Evolutionary conservation across 2,329 filamentous ascomycete genomes (phyloP), one percentile per base, ranked within the genome.

Genomic region (Colletotrichum liriopes): DNA sequence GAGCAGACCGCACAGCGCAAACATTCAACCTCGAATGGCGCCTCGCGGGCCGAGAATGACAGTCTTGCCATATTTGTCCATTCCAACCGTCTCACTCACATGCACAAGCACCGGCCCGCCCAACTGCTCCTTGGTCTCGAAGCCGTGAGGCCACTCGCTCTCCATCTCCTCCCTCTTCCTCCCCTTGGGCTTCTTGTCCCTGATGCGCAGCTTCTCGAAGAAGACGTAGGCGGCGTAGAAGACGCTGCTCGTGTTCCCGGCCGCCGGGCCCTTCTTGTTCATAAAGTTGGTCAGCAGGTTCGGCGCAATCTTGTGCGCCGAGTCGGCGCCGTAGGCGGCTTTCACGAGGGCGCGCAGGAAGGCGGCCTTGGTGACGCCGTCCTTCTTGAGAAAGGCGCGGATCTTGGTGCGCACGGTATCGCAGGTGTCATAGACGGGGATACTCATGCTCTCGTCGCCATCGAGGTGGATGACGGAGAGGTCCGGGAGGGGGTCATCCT

Each of bases 351-450:
- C 82, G 45, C 87, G 85, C 35, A 85, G 81, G 76, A 91, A 88
- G 14, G 80, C 81, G 0, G 88, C 86, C 76, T 89, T 85, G 0
- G 86, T 89, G 62, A 89, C 80, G 54, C 81, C 81, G 0, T 84
- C 81, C 49, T 84, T 80, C n/a, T 79, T 77, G 12, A 91, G 81
- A 71, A 87, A 80, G 0, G 84, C 83, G 35, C 82, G 82, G 75
- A 91, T 90, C 81, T 91, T 91, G 77, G 82, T 84, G 58, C 89
- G 86, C 18, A 91, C 77, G 62, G 88, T 87, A 74, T 91, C 86
- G 79, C 89, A 91, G 6, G 86, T 88, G 73, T 91, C 88, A 76
- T 82, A 91, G 41, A 91, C 80, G 1, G 81, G 79, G 8, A 91
- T 87, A 0, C 69, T 75, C 43, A 83, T 81, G 0, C 78, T 76